phyloP scores from a whole-genome alignment of 805 yeast genomes.

The Pichia insulana region DNA sequence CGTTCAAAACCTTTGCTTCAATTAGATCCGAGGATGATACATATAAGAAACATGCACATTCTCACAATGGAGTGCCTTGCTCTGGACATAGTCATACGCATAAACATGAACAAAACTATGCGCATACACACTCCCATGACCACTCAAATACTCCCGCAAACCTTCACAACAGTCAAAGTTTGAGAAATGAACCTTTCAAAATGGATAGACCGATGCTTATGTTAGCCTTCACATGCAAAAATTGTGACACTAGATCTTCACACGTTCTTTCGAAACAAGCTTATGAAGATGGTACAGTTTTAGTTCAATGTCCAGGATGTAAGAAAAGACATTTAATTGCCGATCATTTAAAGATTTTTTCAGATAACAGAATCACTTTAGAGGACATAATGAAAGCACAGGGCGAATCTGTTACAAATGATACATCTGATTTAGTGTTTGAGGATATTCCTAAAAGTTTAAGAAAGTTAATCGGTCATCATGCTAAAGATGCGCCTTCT shows the following conservation, averaged over 20 bases:
- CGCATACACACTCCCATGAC: background rate
- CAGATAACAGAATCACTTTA: slow-evolving; percentile 68
- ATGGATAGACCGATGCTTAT: slow-evolving; percentile 71
- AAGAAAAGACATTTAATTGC: slow-evolving; percentile 83
- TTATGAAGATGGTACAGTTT: slow-evolving; percentile 75
- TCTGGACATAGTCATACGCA: slow-evolving; percentile 10
- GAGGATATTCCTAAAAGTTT: slow-evolving; percentile 57
- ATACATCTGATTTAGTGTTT: slow-evolving; percentile 60
- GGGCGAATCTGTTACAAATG: slow-evolving; percentile 65
- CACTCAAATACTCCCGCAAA: slow-evolving; percentile 3
- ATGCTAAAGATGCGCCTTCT: slow-evolving; percentile 63
- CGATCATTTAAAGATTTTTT: slow-evolving; percentile 75
- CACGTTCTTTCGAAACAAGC: slow-evolving; percentile 93
- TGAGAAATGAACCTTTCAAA: slow-evolving; percentile 28
- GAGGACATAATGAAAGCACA: slow-evolving; percentile 68
- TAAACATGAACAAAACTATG: background rate
- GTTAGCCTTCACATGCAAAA: slow-evolving; percentile 89
- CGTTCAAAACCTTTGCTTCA: too few species aligned
- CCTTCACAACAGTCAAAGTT: too few species aligned
- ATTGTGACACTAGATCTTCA: slow-evolving; percentile 73
- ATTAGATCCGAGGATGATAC: background rate
- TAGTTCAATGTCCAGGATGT: slow-evolving; percentile 90
- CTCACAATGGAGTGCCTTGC: slow-evolving; percentile 12
- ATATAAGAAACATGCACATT: slow-evolving; percentile 3
- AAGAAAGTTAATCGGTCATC: slow-evolving; percentile 45